Base-by-base conservation (phyloP, 2,329 filamentous ascomycete species). In the Dactylella cylindrospora region DNA sequence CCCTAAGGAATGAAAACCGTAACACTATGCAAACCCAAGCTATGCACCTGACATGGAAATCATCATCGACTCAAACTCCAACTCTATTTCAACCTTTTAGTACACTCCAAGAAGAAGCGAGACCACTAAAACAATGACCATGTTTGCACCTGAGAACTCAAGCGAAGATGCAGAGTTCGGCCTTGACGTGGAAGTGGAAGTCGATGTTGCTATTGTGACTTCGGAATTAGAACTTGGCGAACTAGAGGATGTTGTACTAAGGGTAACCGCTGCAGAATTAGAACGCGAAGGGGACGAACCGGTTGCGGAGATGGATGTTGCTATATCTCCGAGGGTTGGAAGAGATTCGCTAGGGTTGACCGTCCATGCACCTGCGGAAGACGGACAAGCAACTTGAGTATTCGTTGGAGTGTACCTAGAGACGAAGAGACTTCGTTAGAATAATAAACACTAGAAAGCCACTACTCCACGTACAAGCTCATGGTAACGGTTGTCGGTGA, bases 261-360 rank as follows among this genome's bases (percentile, higher is more conserved):
- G n/a, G n/a, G n/a, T n/a, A n/a, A n/a, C n/a, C n/a, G n/a, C n/a
- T n/a, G n/a, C n/a, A 10, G 53, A 39, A 15, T 35, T 19, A 40
- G 19, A 35, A 20, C 53, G 33, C 52, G 52, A 28, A 43, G 47
- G 41, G 29, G 40, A 61, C 55, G 65, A 59, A 64, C 53, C 44
- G 26, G 49, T 41, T 7, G 43, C 29, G 9, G 49, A 38, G 12
- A 64, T 19, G 28, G 43, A 38, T 28, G 43, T 52, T 39, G 50
- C 59, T 8, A 74, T 76, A 67, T 83, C 77, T n/a, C 84, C 86
- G 9, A 93, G 67, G 1, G 80, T 83, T 0, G 90, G 89, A 19
- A 94, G 77, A 12, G 79, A 73, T 3, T 84, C 82, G 66, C 83
- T 81, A n/a, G 86, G 84, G 67, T 88, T 75, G 3, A 94, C 81